phyloP scores from a whole-genome alignment of 441 rosid species.

The Gossypium lobatum region DNA sequence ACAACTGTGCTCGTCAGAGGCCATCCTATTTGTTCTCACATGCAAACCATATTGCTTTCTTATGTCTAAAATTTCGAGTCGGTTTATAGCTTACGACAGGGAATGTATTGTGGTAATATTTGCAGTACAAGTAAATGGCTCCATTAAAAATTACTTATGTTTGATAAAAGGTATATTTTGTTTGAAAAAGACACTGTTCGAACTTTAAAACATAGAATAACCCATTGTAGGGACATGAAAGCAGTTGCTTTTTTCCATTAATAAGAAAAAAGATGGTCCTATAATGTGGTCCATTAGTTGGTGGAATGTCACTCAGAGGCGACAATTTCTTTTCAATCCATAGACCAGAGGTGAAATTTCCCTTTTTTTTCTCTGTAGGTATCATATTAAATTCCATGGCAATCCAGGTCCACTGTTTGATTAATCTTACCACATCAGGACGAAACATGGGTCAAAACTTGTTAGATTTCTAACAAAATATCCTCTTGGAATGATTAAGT shows the following conservation, averaged over 20 bases:
- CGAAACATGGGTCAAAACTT: not conserved
- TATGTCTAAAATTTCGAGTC: not conserved
- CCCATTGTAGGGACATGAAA: conserved; percentile 5
- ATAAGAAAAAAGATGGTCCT: not conserved
- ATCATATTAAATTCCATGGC: not conserved
- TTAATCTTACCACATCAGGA: not conserved
- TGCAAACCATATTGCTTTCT: not conserved
- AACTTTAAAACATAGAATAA: conserved; percentile 9
- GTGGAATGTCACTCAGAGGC: conserved; percentile 2
- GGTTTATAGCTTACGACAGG: not conserved
- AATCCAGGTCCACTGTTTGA: conserved; percentile 1
- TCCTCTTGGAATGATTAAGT: not conserved
- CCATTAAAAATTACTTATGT: not conserved
- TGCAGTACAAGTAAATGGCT: not conserved
- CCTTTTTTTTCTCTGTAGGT: not conserved
- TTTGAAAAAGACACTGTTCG: not conserved
- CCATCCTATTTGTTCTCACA: conserved; percentile 5
- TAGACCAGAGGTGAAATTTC: not conserved
- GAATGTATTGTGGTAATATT: not conserved
- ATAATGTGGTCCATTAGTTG: not conserved
- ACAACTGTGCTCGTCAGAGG: not conserved
- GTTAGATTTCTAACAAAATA: not conserved
- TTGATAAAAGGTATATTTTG: not conserved
- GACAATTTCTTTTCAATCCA: not conserved
- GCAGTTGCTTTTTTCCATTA: not conserved